Percentiles rank a stretch among this genome's conserved stretches.
phyloP scores from a whole-genome alignment of 352 stramenopile genomes.

The Nothophytophthora sp. region DNA sequence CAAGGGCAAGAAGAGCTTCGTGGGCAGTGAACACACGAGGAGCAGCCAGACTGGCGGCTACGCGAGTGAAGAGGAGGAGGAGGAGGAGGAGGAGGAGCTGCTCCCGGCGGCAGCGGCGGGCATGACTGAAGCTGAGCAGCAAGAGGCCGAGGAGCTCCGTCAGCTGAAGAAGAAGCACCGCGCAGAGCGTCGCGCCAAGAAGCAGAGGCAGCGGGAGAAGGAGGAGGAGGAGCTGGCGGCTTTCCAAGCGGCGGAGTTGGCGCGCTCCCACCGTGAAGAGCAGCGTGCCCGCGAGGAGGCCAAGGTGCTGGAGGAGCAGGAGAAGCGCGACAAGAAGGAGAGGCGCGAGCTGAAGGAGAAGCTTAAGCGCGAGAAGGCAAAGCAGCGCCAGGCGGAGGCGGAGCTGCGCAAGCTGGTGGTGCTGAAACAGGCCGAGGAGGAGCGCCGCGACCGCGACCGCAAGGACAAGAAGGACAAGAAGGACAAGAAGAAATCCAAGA shows the following conservation, averaged over 20 bases:
- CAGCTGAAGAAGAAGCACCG: slow-evolving; percentile 38
- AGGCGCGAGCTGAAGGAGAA: slow-evolving; percentile 41
- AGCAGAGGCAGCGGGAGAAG: slow-evolving; percentile 31
- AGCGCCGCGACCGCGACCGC: slow-evolving; percentile 32
- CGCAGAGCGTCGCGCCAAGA: slow-evolving; percentile 41
- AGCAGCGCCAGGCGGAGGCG: slow-evolving; percentile 38
- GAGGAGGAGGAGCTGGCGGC: slow-evolving; percentile 39
- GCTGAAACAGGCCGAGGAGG: slow-evolving; percentile 42
- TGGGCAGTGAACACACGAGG: slow-evolving; percentile 23
- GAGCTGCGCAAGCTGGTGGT: slow-evolving; percentile 36
- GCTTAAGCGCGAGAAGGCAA: slow-evolving; percentile 37
- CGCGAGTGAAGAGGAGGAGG: slow-evolving; percentile 17
- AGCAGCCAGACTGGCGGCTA: slow-evolving; percentile 12
- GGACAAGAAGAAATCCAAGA: slow-evolving; percentile 51
- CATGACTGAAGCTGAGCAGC: slow-evolving; percentile 12
- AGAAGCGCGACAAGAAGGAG: slow-evolving; percentile 46
- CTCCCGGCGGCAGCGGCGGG: not conserved
- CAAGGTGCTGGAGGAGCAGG: slow-evolving; percentile 35
- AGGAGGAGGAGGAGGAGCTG: slow-evolving; percentile 11
- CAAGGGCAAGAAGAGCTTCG: slow-evolving; percentile 36
- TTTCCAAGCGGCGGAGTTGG: slow-evolving; percentile 35
- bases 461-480: slow-evolving; percentile 39
- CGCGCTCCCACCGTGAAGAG: slow-evolving; percentile 35
- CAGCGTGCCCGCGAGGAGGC: slow-evolving; percentile 41
- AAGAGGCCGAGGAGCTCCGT: slow-evolving; percentile 30